Base-by-base conservation (phyloP, 1,139 yeast genomes). In the Hemisphaericaspora subhashii region DNA sequence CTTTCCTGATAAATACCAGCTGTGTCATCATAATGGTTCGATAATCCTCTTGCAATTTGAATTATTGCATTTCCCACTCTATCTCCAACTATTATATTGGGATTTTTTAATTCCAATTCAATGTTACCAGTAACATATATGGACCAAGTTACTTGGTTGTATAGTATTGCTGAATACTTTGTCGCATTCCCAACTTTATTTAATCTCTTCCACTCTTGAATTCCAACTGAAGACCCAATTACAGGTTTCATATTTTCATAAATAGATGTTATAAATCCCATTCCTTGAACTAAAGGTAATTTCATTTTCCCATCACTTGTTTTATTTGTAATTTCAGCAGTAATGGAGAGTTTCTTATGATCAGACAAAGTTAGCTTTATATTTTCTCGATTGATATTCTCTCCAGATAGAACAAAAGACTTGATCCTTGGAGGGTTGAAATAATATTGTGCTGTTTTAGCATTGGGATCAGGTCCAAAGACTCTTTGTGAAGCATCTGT, bases 211-310 rank as follows among this genome's bases (percentile, higher is more conserved):
- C 51, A 46, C 12, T 47, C 51, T 53, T 76, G 76, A 50, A 84
- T 67, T 0, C 92, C 94, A 27, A 83, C 85, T 34, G 79, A 78
- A 21, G 87, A 79, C 3, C 72, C 70, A 31, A 84, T 56, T 18
- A 71, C 64, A 1, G 89, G 84, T 6, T 67, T 67, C 27, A 83
- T 61, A 43, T 71, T 71, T n/a, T 58, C 54, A 40, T 83, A 84
- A 3, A 81, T 65, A 2, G 85, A 83, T 4, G 87, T 78, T 11
- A 81, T 62, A 43, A 83, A 78, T 0, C 90, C 90, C 85, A 82
- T 82, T 12, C 94, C 94, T 25, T 68, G 70, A 14, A 60, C 67
- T 37, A 71, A 53, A 1, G 76, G 76, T 23, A 66, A 28, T 6
- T 57, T 51, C 16, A 71, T 54, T 20, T 46, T 41, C 21, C 51